phyloP scores from a whole-genome alignment of 139 green algal genomes.

The Limnomonas spitsbergensis region DNA sequence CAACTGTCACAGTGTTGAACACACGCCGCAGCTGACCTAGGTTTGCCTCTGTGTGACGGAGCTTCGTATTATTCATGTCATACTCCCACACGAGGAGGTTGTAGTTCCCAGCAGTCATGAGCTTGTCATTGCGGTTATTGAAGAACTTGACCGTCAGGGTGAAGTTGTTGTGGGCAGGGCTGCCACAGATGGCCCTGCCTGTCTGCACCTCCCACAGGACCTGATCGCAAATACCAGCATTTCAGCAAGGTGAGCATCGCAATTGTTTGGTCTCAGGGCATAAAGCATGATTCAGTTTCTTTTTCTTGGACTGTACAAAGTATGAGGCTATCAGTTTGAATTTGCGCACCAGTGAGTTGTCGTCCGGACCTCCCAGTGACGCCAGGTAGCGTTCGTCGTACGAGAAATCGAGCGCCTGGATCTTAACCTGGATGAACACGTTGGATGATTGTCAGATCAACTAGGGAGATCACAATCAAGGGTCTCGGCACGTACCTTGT shows the following conservation, averaged over 20 bases:
- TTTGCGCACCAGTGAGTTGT: constrained; percentile 75
- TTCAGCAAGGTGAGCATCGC: no score
- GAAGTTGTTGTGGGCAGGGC: constrained; percentile 64
- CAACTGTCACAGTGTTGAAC: constrained; percentile 60
- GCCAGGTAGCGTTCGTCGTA: constrained; percentile 65
- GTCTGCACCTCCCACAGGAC: constrained; percentile 80
- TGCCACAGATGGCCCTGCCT: constrained; percentile 76
- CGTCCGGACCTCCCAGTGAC: constrained; percentile 78
- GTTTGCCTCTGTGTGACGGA: constrained; percentile 54
- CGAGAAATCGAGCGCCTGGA: constrained; percentile 73
- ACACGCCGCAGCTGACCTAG: constrained; percentile 69
- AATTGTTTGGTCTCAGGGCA: no score
- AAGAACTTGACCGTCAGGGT: constrained; percentile 70
- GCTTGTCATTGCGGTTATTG: constrained; percentile 57
- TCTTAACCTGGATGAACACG: constrained; percentile 63
- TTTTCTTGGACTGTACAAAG: no score
- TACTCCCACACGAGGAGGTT: constrained; percentile 77
- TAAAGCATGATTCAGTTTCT: no score
- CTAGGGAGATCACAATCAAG: not conserved
- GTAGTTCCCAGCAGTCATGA: constrained; percentile 72
- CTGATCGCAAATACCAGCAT: constrained; percentile 27
- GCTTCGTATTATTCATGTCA: constrained; percentile 69
- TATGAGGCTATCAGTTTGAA: no score
- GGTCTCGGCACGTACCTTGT: constrained; percentile 61
- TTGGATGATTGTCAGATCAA: not conserved